These are phyloP conservation scores for Aspergillus clavatus DNA, from an alignment of 2,329 filamentous ascomycete species.

Conservation along the genomic window DNA sequence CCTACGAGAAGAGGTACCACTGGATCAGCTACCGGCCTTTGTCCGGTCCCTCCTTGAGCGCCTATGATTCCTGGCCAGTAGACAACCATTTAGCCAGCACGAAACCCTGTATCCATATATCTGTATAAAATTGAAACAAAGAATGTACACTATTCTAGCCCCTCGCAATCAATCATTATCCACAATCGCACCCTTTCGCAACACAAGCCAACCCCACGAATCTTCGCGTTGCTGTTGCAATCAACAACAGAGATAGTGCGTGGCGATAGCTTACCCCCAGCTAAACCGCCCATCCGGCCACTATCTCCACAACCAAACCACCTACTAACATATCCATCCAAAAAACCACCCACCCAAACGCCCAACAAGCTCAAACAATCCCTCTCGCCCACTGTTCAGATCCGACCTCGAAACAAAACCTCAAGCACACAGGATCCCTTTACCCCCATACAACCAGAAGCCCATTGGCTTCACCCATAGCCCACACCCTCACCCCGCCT, in stretches of 20 bases:
- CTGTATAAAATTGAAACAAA: background rate
- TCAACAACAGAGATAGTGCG: background rate
- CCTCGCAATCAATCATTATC: background rate
- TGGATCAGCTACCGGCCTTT: conserved; percentile 47
- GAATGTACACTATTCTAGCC: background rate
- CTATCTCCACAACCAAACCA: conserved; percentile 2
- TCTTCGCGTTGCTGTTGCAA: no score
- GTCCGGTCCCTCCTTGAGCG: conserved; percentile 47
- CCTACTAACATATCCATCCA: no score
- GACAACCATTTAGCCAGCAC: background rate
- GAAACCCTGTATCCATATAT: background rate
- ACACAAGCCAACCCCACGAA: no score
- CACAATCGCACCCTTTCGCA: no score
- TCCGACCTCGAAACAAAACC: background rate
- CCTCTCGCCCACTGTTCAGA: background rate
- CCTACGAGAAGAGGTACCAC: conserved; percentile 55
- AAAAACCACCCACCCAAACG: no score
- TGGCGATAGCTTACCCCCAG: background rate
- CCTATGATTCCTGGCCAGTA: conserved; percentile 50
- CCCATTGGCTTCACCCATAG: background rate
- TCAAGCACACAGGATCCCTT: background rate
- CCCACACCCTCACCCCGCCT: no score
- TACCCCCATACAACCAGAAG: background rate
- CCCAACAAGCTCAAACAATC: background rate
- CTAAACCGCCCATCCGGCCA: background rate